A percentile compares a stretch with the other conserved stretches of the same genome.
Evolutionary conservation across 1,139 yeast genomes (phyloP).

Genomic region (Suhomyces yuchorum): DNA sequence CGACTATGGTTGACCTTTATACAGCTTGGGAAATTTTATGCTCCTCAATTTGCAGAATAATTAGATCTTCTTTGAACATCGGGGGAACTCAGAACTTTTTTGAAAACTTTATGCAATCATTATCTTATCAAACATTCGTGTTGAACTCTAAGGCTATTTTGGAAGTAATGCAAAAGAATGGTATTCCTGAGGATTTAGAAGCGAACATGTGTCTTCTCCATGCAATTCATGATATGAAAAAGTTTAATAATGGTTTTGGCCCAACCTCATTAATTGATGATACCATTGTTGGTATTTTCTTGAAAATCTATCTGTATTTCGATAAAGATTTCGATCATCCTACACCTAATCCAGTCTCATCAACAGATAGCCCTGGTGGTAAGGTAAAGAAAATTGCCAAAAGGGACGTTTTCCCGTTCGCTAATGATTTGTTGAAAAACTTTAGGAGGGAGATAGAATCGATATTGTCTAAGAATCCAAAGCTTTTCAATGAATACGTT

Average conservation of each 20-base stretch:
- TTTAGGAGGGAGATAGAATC: slow-evolving; percentile 36
- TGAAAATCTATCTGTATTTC: slow-evolving; percentile 47
- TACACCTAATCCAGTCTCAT: slow-evolving; percentile 1
- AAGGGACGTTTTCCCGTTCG: slow-evolving; percentile 47
- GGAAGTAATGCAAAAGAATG: slow-evolving; percentile 30
- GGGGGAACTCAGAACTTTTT: slow-evolving; percentile 55
- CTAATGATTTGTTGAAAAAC: slow-evolving; percentile 36
- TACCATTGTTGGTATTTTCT: slow-evolving; percentile 62
- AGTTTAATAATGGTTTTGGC: slow-evolving; percentile 79
- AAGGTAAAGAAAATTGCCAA: slow-evolving; percentile 45
- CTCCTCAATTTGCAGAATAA: slow-evolving; percentile 49
- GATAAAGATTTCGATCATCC: slow-evolving; percentile 11
- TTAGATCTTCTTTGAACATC: slow-evolving; percentile 48
- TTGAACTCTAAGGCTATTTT: slow-evolving; percentile 40
- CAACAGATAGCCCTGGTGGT: slow-evolving; percentile 34
- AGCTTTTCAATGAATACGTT: slow-evolving; percentile 36
- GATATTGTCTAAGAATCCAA: slow-evolving; percentile 33
- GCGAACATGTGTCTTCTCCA: slow-evolving; percentile 46
- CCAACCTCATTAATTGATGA: slow-evolving; percentile 81
- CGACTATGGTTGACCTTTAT: slow-evolving; percentile 67
- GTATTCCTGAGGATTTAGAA: slow-evolving; percentile 31
- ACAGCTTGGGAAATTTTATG: slow-evolving; percentile 67
- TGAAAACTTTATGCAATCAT: slow-evolving; percentile 52
- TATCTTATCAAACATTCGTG: slow-evolving; percentile 51
- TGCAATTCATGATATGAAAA: slow-evolving; percentile 64